Evolutionary conservation across 1,139 yeast species (phyloP).

Genomic region (Pichia sp.): DNA sequence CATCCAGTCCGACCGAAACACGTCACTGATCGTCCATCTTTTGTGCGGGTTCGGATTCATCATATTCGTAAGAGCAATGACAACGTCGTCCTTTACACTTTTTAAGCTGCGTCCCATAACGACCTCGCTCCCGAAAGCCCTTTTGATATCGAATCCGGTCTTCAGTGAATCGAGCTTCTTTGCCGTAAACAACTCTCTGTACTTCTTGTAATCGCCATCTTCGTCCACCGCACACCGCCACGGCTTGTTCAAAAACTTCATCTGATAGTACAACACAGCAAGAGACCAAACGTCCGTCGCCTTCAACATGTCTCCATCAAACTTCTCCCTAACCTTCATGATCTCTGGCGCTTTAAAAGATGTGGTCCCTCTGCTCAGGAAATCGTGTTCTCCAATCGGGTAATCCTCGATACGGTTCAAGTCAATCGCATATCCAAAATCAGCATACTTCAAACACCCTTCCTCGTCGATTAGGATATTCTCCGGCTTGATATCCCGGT

Average conservation of each 20-base stretch:
- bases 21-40: slow-evolving; percentile 21
- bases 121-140: slow-evolving; percentile 6
- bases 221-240: slow-evolving; percentile 40
- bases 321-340: slow-evolving; percentile 28
- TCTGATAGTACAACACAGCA: slow-evolving; percentile 46
- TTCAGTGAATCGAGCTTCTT: slow-evolving; percentile 10
- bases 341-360: slow-evolving; percentile 56
- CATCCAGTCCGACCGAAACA: slow-evolving; percentile 29
- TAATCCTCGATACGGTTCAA: slow-evolving; percentile 26
- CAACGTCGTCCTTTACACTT: slow-evolving; percentile 15
- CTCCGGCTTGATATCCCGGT: slow-evolving; percentile 55
- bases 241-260: slow-evolving; percentile 43
- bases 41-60: slow-evolving; percentile 27
- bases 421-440: slow-evolving; percentile 49
- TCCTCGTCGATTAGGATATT: slow-evolving; percentile 43
- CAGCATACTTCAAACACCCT: slow-evolving; percentile 46
- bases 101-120: slow-evolving; percentile 5
- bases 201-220: slow-evolving; percentile 28
- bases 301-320: slow-evolving; percentile 25
- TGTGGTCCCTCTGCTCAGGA: slow-evolving; percentile 44
- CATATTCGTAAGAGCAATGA: slow-evolving; percentile 23
- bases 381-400: slow-evolving; percentile 26
- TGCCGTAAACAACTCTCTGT: slow-evolving; percentile 23
- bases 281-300: slow-evolving; percentile 49
- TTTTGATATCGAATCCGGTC: slow-evolving; percentile 16